Conservation (phyloP, 192 early-diverging fungal species). For the Podila verticillata region DNA sequence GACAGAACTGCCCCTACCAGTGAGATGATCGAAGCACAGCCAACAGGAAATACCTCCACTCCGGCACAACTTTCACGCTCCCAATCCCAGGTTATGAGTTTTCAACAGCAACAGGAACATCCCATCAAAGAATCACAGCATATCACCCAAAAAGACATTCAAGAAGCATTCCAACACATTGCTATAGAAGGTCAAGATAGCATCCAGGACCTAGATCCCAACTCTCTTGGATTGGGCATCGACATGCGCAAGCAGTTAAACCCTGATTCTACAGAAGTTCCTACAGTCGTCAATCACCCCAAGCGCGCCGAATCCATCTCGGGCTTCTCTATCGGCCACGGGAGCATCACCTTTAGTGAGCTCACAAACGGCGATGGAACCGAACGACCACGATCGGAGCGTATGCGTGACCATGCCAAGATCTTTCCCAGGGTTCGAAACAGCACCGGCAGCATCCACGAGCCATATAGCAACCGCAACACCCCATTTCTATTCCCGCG, state of each 20-base stretch:
- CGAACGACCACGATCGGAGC: not conserved
- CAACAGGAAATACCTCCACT: not conserved
- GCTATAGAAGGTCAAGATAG: not conserved
- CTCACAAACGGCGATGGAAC: not conserved
- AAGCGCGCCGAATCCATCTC: not conserved
- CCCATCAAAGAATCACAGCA: not conserved
- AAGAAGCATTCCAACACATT: not conserved
- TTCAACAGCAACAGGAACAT: not conserved
- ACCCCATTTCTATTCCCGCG: constrained; percentile 9
- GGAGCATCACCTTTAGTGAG: not conserved
- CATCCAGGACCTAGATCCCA: not conserved
- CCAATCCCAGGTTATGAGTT: not conserved
- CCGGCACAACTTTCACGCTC: not conserved
- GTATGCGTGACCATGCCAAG: constrained; percentile 35
- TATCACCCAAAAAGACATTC: not conserved
- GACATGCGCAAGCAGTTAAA: constrained; percentile 7
- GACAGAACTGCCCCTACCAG: not conserved
- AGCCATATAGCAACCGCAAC: constrained; percentile 12
- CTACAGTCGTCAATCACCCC: not conserved
- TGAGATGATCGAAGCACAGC: not conserved
- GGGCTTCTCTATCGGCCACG: not conserved
- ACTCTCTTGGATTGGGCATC: constrained; percentile 29
- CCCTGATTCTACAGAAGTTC: not conserved
- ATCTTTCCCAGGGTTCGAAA: constrained; percentile 15
- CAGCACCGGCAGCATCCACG: constrained; percentile 13